Percentiles rank a stretch among this genome's conserved stretches.
These are phyloP conservation scores for Pythium biforme DNA, from an alignment of 352 stramenopile species.

Conservation along the genomic window DNA sequence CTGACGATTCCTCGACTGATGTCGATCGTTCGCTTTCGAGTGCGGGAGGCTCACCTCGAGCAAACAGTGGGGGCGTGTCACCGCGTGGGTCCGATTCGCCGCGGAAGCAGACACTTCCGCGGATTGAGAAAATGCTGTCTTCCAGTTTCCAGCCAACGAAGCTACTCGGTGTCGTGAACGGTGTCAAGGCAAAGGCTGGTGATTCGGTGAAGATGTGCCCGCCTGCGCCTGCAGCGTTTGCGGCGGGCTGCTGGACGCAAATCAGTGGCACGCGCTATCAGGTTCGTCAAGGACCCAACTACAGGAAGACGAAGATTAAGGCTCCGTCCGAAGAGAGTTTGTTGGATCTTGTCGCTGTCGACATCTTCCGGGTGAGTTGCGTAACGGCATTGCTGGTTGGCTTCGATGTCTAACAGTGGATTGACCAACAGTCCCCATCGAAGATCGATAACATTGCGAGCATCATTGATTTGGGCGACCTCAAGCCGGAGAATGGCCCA, in stretches of 20 bases:
- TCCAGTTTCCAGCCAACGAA: constrained; percentile 16
- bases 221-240: constrained; percentile 31
- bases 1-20: constrained; percentile 2
- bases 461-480: constrained; percentile 53
- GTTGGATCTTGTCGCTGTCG: constrained; percentile 60
- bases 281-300: constrained; percentile 83
- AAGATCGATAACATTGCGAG: constrained; percentile 79
- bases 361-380: constrained; percentile 65
- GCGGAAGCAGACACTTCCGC: constrained; percentile 18
- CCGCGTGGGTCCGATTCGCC: constrained; percentile 8
- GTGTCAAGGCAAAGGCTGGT: constrained; percentile 45
- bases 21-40: background rate
- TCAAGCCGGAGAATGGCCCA: constrained; percentile 30
- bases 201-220: constrained; percentile 55
- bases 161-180: constrained; percentile 21
- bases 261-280: constrained; percentile 71
- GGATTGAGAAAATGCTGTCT: constrained; percentile 20
- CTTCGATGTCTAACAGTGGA: background rate
- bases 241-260: constrained; percentile 58
- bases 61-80: constrained; percentile 1
- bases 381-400: too few relatives aligned
- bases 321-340: constrained; percentile 52
- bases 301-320: constrained; percentile 75
- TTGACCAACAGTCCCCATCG: constrained; percentile 40
- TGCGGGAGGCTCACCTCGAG: constrained; percentile 1